Evolutionary conservation across 2,329 filamentous ascomycete genomes (phyloP), one percentile per base, ranked within the genome.

Genomic region (Trichoderma endophyticum): DNA sequence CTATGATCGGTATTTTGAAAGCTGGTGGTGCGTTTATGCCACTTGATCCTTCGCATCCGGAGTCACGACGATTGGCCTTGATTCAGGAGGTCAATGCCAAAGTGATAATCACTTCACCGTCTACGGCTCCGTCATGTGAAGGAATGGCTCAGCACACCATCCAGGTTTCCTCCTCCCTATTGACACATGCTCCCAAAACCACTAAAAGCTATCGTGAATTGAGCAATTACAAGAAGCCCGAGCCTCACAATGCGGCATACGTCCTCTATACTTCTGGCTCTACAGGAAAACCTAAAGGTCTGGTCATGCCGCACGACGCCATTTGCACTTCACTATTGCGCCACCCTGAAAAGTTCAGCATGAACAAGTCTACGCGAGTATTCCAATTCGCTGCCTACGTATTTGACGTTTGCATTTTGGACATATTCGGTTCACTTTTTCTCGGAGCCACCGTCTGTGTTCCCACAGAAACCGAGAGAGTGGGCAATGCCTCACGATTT

Each of bases 231-330:
- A 32, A 68, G 18, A 59, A 26, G 7, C 11, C 34, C 1, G n/a
- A 26, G 11, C 54, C 51, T 28, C 34, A 71, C 0, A 32, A 75
- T 26, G 63, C 70, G 7, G 73, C 72, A 1, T 75, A 74, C 30
- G 28, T 73, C 1, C 32, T 76, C 8, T 76, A 75, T 28, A 76
- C 75, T 1, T 76, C 74, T 7, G 75, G 75, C 1, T 73, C 71
- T 30, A 76, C 75, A 2, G 75, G 75, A n/a, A 73, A 72, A n/a
- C 74, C 75, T 6, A 76, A 76, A 32, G 75, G 75, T 18, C 48
- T 76, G 4, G 30, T 74, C 8, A 62, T 75, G 24, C 4, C 48
- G 1, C 70, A 71, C 28, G 14, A 8, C 1, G 63, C 63, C 14
- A 9, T 21, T n/a, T 71, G 62, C 6, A 61, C 70, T 15, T 32